Base-by-base conservation (phyloP, 306 rosid species). In the Cajanus cajan region DNA sequence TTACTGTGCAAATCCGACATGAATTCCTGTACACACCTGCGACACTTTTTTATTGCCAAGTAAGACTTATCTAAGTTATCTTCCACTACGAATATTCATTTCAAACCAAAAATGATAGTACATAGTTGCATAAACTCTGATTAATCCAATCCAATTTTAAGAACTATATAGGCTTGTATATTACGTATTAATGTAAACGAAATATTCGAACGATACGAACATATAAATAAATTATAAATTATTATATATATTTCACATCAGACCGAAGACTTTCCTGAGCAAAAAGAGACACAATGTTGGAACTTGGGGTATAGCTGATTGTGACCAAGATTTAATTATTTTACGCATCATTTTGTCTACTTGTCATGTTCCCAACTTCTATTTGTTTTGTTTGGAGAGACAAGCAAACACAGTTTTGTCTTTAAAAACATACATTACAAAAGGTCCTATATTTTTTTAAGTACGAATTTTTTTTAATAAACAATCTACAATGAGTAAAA, bases 321-420 rank as follows among this genome's bases (percentile, higher is more conserved):
- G 33, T 34, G 82, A 80, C 78, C 8, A 13, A 57, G 14, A 39
- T 54, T 37, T 54, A 73, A 73, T 73, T 40, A 72, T 37, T 52
- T 4, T 5, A 16, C 18, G 37, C 48, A 71, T 63, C 41, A 61
- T 61, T 5, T 41, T 68, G 39, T 73, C 51, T 37, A 16, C 5
- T 22, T 25, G 25, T 67, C 73, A 16, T 69, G 51, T 15, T 64
- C 41, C 3, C 61, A 25, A 28, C 21, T 62, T 75, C 61, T 18
- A 19, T 21, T 19, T 68, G 18, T 21, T 66, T 66, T 43, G 37
- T 22, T 68, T 68, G 37, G 7, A 12, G 44, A 33, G 68, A 59
- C 25, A 67, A 41, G 6, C 39, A 68, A 66, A 68, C 39, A 13
- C 2, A 1, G n/a, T 2, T 65, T 66, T 68, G 21, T 7, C 73